A percentile compares a stretch with the other conserved stretches of the same genome.
These are phyloP conservation scores for Chaetomiaceae sp. DNA, from an alignment of 2,329 filamentous ascomycete genomes.

Conservation along the genomic window DNA sequence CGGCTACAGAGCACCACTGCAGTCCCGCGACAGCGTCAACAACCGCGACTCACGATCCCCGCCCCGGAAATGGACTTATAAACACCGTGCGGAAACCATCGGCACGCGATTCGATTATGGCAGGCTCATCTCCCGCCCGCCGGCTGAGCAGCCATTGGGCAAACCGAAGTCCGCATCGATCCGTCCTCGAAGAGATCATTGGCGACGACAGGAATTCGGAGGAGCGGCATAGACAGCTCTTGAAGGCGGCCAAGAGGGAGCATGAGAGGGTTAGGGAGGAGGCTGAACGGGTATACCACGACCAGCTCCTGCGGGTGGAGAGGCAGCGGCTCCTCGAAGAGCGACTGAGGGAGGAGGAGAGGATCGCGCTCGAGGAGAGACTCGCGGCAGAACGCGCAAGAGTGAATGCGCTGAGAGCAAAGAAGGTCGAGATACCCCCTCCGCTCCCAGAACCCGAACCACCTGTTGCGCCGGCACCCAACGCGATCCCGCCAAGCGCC, in stretches of 20 bases:
- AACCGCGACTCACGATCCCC: neutral
- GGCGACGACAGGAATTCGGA: conserved; percentile 32
- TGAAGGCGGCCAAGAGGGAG: conserved; percentile 29
- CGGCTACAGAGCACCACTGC: neutral
- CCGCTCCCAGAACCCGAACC: conserved; percentile 22
- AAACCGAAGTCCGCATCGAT: conserved; percentile 18
- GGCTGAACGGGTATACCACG: conserved; percentile 26
- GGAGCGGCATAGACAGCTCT: conserved; percentile 29
- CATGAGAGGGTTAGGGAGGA: conserved; percentile 31
- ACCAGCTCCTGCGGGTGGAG: conserved; percentile 25
- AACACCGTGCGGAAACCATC: neutral
- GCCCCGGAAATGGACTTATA: conserved; percentile 12
- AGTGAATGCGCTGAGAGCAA: conserved; percentile 32
- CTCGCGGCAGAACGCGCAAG: conserved; percentile 26
- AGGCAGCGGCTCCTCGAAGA: conserved; percentile 26
- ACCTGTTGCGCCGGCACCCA: conserved; percentile 10
- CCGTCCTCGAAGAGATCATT: conserved; percentile 28
- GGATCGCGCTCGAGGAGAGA: conserved; percentile 26
- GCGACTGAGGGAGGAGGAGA: conserved; percentile 31
- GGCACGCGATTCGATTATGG: conserved; percentile 22
- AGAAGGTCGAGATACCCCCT: conserved; percentile 29
- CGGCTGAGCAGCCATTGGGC: conserved; percentile 22
- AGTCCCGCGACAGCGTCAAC: neutral
- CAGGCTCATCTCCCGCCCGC: conserved; percentile 30
- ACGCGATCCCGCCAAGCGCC: neutral